These are phyloP conservation scores for Candida corydali DNA, from an alignment of 805 yeast genomes.

Conservation along the genomic window DNA sequence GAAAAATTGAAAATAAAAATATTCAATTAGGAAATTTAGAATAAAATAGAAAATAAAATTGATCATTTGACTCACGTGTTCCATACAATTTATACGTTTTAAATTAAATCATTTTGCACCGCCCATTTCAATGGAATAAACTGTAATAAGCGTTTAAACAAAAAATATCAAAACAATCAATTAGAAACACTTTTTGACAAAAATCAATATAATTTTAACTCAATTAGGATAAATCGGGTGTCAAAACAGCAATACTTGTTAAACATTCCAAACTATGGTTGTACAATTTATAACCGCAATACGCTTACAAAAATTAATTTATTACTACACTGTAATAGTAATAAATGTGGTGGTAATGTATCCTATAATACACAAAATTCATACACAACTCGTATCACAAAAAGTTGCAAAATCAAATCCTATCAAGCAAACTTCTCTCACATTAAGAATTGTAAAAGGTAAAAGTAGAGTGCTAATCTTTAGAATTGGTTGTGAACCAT, in stretches of 20 bases:
- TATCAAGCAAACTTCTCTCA: neutral
- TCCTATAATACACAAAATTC: neutral
- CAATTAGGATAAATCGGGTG: slow-evolving; percentile 5
- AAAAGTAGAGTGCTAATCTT: too few relatives aligned
- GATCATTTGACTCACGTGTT: neutral
- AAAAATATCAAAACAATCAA: neutral
- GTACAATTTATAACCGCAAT: neutral
- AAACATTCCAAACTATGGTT: too few relatives aligned
- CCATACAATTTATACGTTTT: neutral
- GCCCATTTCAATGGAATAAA: too few relatives aligned
- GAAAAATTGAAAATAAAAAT: too few relatives aligned
- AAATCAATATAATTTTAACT: neutral
- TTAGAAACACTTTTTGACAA: too few relatives aligned
- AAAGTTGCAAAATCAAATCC: neutral
- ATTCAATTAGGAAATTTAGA: too few relatives aligned
- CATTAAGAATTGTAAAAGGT: neutral
- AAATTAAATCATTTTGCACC: neutral
- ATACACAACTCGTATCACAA: neutral
- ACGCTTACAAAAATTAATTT: neutral
- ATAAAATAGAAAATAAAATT: too few relatives aligned
- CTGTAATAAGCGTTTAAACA: neutral
- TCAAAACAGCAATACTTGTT: slow-evolving; percentile 4
- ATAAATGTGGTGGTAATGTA: neutral
- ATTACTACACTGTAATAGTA: neutral
- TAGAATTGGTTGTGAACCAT: too few relatives aligned